Evolutionary conservation across 1,284 basidiomycete species (phyloP).

Genomic region (Rhodotorula mucilaginosa): DNA sequence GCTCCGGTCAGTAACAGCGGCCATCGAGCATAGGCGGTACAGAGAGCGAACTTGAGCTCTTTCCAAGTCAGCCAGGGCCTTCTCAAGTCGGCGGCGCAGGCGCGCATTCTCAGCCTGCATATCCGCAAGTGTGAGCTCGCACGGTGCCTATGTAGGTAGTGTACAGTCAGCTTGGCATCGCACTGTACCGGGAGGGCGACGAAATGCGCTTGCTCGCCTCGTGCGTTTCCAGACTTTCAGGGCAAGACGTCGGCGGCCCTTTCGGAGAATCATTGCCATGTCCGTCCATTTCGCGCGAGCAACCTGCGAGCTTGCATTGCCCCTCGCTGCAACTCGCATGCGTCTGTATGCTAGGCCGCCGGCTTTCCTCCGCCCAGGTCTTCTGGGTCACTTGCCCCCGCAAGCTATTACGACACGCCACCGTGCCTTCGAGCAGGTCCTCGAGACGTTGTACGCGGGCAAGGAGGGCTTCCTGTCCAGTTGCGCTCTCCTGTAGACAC

Average conservation of each 20-base stretch:
- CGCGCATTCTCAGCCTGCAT: background rate
- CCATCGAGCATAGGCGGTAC: background rate
- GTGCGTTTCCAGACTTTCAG: too few species aligned
- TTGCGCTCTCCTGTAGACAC: too few species aligned
- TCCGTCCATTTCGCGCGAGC: too few species aligned
- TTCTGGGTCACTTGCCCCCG: background rate
- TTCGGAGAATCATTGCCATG: too few species aligned
- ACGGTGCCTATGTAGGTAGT: background rate
- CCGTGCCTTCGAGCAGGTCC: background rate
- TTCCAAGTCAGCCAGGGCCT: conserved; percentile 1
- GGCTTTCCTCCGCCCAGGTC: too few species aligned
- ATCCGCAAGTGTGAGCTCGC: background rate
- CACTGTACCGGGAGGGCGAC: background rate
- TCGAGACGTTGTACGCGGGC: background rate
- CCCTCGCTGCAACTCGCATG: too few species aligned
- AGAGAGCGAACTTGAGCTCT: background rate
- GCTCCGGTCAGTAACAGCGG: background rate
- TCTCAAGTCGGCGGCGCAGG: background rate
- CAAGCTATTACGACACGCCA: background rate
- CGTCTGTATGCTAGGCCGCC: too few species aligned
- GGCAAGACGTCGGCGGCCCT: too few species aligned
- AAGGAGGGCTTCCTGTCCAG: too few species aligned
- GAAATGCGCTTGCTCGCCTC: background rate
- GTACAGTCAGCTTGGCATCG: background rate
- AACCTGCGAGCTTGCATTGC: too few species aligned